These are phyloP conservation scores for Lachancea mirantina DNA, from an alignment of 805 yeast species.

Conservation along the genomic window DNA sequence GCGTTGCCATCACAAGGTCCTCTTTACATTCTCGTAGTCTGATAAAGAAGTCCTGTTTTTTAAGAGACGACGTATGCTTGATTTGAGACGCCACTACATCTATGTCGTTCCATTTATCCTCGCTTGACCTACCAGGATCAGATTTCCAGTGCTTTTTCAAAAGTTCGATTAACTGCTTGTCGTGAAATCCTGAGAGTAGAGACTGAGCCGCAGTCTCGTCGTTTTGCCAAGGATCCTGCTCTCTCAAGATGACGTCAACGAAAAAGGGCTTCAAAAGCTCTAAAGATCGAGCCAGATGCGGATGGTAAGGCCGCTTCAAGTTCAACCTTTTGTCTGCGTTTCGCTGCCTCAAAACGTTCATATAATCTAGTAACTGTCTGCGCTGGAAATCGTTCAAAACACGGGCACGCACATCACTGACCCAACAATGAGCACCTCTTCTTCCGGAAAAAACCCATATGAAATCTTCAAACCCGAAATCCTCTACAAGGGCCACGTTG, in stretches of 20 bases:
- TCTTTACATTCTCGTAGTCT: slow-evolving; percentile 64
- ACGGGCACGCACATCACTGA: slow-evolving; percentile 81
- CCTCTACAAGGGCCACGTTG: slow-evolving; percentile 65
- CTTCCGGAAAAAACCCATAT: slow-evolving; percentile 97
- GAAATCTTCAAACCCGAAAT: slow-evolving; percentile 80
- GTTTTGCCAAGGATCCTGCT: slow-evolving; percentile 82
- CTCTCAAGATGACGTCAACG: slow-evolving; percentile 56
- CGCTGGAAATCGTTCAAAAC: slow-evolving; percentile 64
- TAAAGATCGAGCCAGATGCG: slow-evolving; percentile 72
- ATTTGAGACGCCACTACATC: slow-evolving; percentile 38
- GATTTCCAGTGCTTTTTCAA: slow-evolving; percentile 54
- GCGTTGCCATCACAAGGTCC: slow-evolving; percentile 68
- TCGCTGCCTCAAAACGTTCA: slow-evolving; percentile 62
- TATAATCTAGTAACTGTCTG: slow-evolving; percentile 72
- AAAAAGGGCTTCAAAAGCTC: slow-evolving; percentile 60
- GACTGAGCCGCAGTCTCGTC: slow-evolving; percentile 49
- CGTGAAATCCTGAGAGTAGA: slow-evolving; percentile 56
- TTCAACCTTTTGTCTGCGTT: slow-evolving; percentile 41
- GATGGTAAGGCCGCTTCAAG: slow-evolving; percentile 79
- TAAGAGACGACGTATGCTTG: slow-evolving; percentile 12
- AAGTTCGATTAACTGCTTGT: slow-evolving; percentile 45
- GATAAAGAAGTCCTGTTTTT: slow-evolving; percentile 32
- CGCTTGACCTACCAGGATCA: slow-evolving; percentile 45
- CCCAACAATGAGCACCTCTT: slow-evolving; percentile 99
- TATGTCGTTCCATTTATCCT: slow-evolving; percentile 74